Evolutionary conservation across 306 rosid genomes (phyloP).

Genomic region (Quercus mongolica): DNA sequence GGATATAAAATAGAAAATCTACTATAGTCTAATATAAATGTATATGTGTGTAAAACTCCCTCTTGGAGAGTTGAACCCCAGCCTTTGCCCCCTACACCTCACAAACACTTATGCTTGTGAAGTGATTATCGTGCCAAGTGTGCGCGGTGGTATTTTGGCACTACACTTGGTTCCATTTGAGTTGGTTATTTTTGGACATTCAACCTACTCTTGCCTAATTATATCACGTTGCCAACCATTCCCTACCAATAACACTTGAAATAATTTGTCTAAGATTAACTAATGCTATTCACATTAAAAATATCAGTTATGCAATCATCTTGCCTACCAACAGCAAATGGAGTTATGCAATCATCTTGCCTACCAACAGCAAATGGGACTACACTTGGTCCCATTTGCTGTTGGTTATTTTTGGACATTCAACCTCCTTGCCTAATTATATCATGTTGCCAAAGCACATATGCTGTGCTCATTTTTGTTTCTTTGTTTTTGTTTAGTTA

Average conservation of each 20-base stretch:
- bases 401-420: not conserved
- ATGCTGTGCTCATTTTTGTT: not conserved
- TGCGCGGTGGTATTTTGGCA: too few species aligned
- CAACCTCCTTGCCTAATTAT: not conserved
- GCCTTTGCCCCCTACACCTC: accelerated
- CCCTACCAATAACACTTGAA: not conserved
- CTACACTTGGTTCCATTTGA: too few species aligned
- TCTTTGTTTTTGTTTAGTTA: not conserved
- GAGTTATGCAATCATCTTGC: not conserved
- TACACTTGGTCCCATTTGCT: not conserved
- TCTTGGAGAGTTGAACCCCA: accelerated
- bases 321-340: not conserved
- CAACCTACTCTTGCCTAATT: too few species aligned
- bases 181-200: too few species aligned
- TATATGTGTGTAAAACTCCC: too few species aligned
- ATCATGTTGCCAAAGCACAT: not conserved
- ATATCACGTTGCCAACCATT: not conserved
- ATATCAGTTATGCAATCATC: not conserved
- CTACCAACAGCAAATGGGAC: too few species aligned
- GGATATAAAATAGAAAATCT: too few species aligned
- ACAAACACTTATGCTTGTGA: too few species aligned
- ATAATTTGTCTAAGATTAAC: not conserved
- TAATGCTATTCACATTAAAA: not conserved
- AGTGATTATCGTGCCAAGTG: accelerated
- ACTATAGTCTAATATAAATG: too few species aligned